Evolutionary conservation across 2,329 filamentous ascomycete species (phyloP), one percentile per base, ranked within the genome.

Genomic region (Septoria linicola): DNA sequence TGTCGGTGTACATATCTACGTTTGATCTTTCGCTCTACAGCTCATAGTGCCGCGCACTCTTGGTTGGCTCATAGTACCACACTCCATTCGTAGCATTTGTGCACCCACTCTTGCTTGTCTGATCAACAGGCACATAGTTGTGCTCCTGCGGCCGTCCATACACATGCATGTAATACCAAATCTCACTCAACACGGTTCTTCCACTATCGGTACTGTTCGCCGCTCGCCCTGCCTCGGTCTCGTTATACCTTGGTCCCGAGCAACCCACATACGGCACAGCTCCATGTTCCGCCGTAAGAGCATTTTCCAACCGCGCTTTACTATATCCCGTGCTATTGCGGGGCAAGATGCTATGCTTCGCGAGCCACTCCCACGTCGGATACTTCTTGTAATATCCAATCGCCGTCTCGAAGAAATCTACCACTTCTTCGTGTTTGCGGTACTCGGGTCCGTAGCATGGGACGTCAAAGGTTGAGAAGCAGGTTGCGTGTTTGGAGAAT

Each of bases 151-250:
- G 76, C 13, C 74, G 67, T 3, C 83, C 83, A 49, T 73, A 75
- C 1, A 80, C 78, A 66, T 85, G 77, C 66, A 79, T 76, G 62
- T 84, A 85, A 63, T 86, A 87, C 82, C 82, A 87, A 10, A 83
- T 73, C 73, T 87, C 83, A 52, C 66, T 76, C 41, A 87, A 59
- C 25, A 77, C 72, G 1, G 81, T 85, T 55, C 70, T 70, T 1
- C 83, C 82, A 49, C 72, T 76, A 60, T 86, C 83, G 2, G 63
- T 61, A 2, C 75, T 62, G 41, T 59, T 77, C 19, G 44, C 44
- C 16, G 77, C 77, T 53, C 68, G 73, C 1, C 83, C 83, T 6
- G 76, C 79, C 16, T 65, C 73, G 11, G 83, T 86, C 57, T 76
- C 71, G 64, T 85, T 86, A 67, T 76, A 86, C 17, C 73, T 65